A percentile compares a stretch with the other conserved stretches of the same genome.
Conservation (phyloP, 164 flowering plant genomes). For the Warburgia ugandensis region DNA sequence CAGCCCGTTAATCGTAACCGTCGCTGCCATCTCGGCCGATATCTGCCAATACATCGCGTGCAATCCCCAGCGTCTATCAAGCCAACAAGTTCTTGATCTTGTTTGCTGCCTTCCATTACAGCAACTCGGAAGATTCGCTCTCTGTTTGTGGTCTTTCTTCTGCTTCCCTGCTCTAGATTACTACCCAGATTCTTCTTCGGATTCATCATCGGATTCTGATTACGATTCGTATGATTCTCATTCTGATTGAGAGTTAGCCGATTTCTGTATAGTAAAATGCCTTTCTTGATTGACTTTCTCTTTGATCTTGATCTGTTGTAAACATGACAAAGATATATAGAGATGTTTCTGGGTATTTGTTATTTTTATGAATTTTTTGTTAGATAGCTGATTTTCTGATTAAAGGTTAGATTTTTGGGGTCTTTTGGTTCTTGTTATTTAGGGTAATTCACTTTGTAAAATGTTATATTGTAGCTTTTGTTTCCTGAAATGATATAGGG, state of each 20-base stretch:
- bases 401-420: no score
- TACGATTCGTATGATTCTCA: slow-evolving; percentile 16
- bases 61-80: slow-evolving; percentile 60
- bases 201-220: slow-evolving; percentile 14
- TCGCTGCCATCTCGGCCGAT: slow-evolving; percentile 62
- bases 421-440: no score
- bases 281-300: no score
- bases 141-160: slow-evolving; percentile 54
- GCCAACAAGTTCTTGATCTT: slow-evolving; percentile 54
- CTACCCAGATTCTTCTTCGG: slow-evolving; percentile 13
- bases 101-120: slow-evolving; percentile 71
- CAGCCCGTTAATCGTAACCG: slow-evolving; percentile 38
- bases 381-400: no score
- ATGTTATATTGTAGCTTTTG: no score
- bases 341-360: no score
- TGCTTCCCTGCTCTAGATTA: slow-evolving; percentile 38
- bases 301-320: no score
- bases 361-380: no score
- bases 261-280: no score
- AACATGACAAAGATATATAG: no score
- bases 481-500: no score
- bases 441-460: no score
- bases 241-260: slow-evolving; percentile 27
- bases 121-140: slow-evolving; percentile 53
- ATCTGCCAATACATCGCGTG: slow-evolving; percentile 79